A percentile compares a stretch with the other conserved stretches of the same genome.
These are phyloP conservation scores for Aspergillus asperescens DNA, from an alignment of 495 filamentous ascomycete species.

Conservation along the genomic window DNA sequence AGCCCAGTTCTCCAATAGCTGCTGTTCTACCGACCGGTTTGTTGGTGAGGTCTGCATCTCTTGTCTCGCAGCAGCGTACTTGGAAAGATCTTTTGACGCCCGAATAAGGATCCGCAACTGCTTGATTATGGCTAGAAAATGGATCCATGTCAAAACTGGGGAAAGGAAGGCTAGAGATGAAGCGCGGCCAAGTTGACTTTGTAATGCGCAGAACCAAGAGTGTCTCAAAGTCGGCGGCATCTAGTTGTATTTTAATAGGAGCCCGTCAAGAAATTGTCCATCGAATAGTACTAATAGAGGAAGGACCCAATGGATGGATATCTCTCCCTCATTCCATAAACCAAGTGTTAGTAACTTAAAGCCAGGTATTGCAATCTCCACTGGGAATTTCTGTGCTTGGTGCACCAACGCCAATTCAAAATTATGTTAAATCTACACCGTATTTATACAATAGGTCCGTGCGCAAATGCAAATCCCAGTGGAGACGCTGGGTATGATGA, in stretches of 20 bases:
- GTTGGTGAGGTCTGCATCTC: background rate
- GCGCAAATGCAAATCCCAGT: no score
- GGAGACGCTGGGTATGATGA: no score
- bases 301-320: no score
- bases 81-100: background rate
- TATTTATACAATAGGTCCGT: no score
- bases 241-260: background rate
- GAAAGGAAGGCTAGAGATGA: background rate
- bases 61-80: background rate
- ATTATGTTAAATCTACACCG: no score
- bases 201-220: background rate
- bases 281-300: no score
- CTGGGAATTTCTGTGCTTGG: no score
- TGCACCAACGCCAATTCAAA: no score
- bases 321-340: no score
- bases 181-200: background rate
- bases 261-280: no score
- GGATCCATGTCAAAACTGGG: background rate
- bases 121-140: background rate
- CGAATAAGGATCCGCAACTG: background rate
- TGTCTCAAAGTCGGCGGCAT: background rate
- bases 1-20: background rate
- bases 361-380: no score
- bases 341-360: no score
- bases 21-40: background rate